Base-by-base conservation (phyloP, 2,329 filamentous ascomycete genomes). In the Pseudogymnoascus sp. region DNA sequence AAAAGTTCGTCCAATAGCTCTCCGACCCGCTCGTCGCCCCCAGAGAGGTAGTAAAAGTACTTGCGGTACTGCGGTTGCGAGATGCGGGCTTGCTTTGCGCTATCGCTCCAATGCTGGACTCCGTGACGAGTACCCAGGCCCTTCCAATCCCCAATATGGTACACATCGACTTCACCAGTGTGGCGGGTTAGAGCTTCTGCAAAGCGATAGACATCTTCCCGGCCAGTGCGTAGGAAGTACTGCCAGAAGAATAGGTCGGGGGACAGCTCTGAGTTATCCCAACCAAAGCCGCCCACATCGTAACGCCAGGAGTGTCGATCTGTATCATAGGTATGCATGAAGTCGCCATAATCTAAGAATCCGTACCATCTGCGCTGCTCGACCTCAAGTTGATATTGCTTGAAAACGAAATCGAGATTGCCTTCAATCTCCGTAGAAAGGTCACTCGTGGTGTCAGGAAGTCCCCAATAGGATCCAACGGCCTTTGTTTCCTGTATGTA, bases 211-310 rank as follows among this genome's bases (percentile, higher is more conserved):
- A 84, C 79, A 60, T 84, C 82, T 2, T 78, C 77, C 2, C 80
- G 75, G 0, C 83, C 83, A 0, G 83, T 86, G 8, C 81, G 80
- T 1, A 87, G 76, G 72, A 86, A 87, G 63, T 84, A 82, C 3
- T 78, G 79, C 84, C 84, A 87, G 66, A 87, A 80, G 73, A 81
- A 87, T 2, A 86, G 71, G 66, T 87, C 84, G 0, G 84, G 81
- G 0, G 84, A 86, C 0, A 87, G 75, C 68, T 87, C 84, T 0
- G 81, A 84, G 68, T 87, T 87, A 58, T 86, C 84, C 84, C 84
- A 87, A 0, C 83, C 84, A 63, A 83, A 87, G 0, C 84, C 84
- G 3, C 84, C 84, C 15, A 87, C 71, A 51, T 87, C 84, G 62
- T 86, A 87, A 1, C 82, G 78, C 84, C 84, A 87, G 0, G 76